These are phyloP conservation scores for Castanopsis chinensis DNA, from an alignment of 306 rosid genomes.

Conservation along the genomic window DNA sequence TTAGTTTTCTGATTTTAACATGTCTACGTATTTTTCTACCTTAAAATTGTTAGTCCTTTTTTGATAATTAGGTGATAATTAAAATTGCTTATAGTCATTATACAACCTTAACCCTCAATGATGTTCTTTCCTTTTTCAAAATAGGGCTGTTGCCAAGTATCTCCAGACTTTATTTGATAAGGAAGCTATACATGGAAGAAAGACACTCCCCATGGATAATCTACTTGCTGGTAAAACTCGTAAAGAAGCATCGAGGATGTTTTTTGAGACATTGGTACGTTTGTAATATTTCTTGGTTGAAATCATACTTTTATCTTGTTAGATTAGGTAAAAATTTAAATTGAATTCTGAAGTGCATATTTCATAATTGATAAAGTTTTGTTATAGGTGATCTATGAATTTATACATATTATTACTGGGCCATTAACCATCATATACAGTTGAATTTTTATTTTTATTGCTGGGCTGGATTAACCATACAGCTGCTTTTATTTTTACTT, in stretches of 20 bases:
- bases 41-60: background rate
- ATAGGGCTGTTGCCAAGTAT: constrained; percentile 93
- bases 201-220: constrained; percentile 64
- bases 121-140: constrained; percentile 10
- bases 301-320: background rate
- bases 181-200: constrained; percentile 62
- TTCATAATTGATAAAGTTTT: background rate
- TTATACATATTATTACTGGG: background rate
- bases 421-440: background rate
- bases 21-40: background rate
- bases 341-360: background rate
- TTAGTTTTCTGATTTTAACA: background rate
- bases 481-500: too few species aligned
- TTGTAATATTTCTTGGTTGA: constrained; percentile 2
- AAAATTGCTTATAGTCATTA: background rate
- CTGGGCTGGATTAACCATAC: too few species aligned
- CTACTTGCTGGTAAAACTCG: constrained; percentile 67
- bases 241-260: constrained; percentile 80
- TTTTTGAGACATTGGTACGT: constrained; percentile 78
- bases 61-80: too few species aligned
- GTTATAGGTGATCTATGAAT: background rate
- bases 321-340: background rate
- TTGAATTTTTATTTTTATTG: too few species aligned
- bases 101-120: constrained; percentile 10
- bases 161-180: constrained; percentile 82